Conservation (phyloP, 257 asterid species). For the Rauvolfia tetraphylla region DNA sequence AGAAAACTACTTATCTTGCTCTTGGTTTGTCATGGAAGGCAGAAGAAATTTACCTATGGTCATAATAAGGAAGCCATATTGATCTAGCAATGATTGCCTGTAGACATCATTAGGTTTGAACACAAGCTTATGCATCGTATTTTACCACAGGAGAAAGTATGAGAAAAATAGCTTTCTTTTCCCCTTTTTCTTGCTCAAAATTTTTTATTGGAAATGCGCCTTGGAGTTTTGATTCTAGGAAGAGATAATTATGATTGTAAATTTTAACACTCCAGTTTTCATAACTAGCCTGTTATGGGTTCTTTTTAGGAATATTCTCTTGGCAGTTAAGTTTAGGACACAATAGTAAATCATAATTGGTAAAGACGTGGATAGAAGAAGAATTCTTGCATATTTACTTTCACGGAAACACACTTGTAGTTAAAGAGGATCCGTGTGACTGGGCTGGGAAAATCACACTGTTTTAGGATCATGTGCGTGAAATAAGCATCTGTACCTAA, state of each 20-base stretch:
- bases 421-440: background rate
- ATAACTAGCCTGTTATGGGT: background rate
- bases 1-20: background rate
- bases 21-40: background rate
- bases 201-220: background rate
- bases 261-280: background rate
- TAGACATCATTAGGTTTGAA: background rate
- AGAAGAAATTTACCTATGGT: background rate
- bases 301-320: background rate
- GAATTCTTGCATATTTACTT: background rate
- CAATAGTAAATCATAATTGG: background rate
- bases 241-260: background rate
- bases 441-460: background rate
- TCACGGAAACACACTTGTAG: background rate
- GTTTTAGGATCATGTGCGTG: background rate
- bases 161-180: background rate
- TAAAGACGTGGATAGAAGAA: background rate
- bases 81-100: background rate
- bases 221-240: background rate
- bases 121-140: background rate
- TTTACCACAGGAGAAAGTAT: background rate
- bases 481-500: background rate
- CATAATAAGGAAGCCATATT: background rate
- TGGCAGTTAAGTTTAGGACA: background rate
- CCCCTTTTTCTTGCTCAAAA: background rate